Evolutionary conservation across 768 basidiomycete species (phyloP), one percentile per base, ranked within the genome.

Genomic region (Termitomyces sp.): DNA sequence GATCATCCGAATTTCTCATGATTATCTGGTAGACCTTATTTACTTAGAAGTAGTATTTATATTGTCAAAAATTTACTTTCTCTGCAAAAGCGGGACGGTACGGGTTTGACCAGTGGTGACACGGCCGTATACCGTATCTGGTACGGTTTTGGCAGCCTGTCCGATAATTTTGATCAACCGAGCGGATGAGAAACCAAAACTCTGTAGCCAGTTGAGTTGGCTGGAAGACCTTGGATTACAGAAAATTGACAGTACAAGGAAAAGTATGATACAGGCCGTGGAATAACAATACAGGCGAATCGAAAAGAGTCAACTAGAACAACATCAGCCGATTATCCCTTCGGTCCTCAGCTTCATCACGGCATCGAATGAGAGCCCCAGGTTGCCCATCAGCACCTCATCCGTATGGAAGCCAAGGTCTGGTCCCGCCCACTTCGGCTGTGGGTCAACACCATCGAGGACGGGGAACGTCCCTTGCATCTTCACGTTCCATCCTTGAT

Each of bases 391-490:
- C 56, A 84, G 62, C 19, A 84, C 74, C 42, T 79, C 73, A 17
- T 79, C 73, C 0, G 83, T 84, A 64, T 84, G 83, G 52, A 72
- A 67, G 3, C 87, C 87, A n/a, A 88, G 70, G 58, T 85, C 75
- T 2, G 86, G 86, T 0, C 86, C 86, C 27, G 85, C 86, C 85
- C 85, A 88, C 59, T 74, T 77, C 1, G 86, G 84, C 61, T 73
- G 73, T 5, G 79, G 69, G 42, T 84, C 76, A 27, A 79, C 79
- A 14, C 83, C 84, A 56, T 86, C 79, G 52, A 89, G 66, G 51
- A 83, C 67, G 7, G 86, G 87, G 59, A 84, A 83, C 27, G 84
- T 84, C 27, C 77, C 78, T 40, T 79, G 76, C 84, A 89, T 85
- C 68, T 86, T 88, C 56, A 88, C 77, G 40, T 68, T 79, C 86